Base-by-base conservation (phyloP, 2,329 filamentous ascomycete genomes). In the Cephalotrichum gorgonifer region DNA sequence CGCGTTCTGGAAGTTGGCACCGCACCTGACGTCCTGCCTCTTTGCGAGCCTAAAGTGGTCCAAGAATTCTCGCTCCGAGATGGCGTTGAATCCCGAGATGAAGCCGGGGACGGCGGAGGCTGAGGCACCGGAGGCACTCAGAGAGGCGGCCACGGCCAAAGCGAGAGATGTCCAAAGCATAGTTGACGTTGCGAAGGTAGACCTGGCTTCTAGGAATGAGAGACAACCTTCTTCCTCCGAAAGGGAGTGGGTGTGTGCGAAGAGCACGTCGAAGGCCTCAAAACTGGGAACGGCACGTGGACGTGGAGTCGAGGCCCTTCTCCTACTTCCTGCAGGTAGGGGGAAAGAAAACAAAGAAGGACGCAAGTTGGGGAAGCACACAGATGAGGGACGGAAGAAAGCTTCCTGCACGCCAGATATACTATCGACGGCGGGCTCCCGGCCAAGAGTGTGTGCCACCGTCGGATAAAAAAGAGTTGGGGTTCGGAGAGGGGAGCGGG, bases 401-500 rank as follows among this genome's bases (percentile, higher is more conserved):
- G 45, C 45, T 39, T 47, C 31, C 31, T 47, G 45, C 33, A 47
- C 22, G 45, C 45, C 33, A 30, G 45, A 39, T 47, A 41, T 47
- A 47, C 39, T 47, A 26, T 39, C 45, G 27, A 39, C 23, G 20
- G 26, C 31, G 33, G 33, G 30, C 39, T 46, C 31, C 26, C 12
- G 25, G 23, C 23, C 33, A 38, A 47, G 33, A 22, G 45, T 41
- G 27, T 12, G 31, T 39, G 22, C n/a, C 33, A 41, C 45, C 15
- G 45, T 47, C 45, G 45, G 45, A 17, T 47, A 47, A 47, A 39
- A n/a, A n/a, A n/a, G n/a, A n/a, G n/a, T 31, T n/a, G 45, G 22
- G 3, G 27, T 26, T 41, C 11, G 44, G 20, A 15, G 20, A 14
- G 44, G 30, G 11, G 30, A 38, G 28, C 44, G 11, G 30, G 31